These are phyloP conservation scores for Coemansia asiatica DNA, from an alignment of 192 early-diverging fungal genomes.

Conservation along the genomic window DNA sequence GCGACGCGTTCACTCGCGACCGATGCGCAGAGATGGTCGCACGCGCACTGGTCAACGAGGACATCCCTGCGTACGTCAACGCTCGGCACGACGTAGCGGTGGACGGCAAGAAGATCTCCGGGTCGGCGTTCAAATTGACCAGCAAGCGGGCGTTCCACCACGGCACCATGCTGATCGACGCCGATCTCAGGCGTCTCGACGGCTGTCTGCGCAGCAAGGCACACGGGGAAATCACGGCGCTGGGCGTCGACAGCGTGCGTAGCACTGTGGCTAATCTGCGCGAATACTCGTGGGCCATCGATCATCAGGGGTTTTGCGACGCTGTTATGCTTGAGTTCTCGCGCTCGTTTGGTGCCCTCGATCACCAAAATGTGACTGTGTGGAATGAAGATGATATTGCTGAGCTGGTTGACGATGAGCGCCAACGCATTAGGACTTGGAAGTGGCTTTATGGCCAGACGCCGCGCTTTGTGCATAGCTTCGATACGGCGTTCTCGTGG, in stretches of 20 bases:
- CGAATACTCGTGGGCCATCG: conserved; percentile 78
- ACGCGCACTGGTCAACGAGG: conserved; percentile 66
- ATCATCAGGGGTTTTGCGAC: conserved; percentile 81
- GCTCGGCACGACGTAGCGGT: conserved; percentile 88
- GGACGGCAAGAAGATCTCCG: conserved; percentile 83
- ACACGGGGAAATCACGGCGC: conserved; percentile 66
- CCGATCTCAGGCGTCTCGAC: conserved; percentile 66
- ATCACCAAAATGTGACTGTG: background rate
- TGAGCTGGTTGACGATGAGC: conserved; percentile 21
- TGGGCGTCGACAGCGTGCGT: conserved; percentile 89
- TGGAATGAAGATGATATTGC: conserved; percentile 22
- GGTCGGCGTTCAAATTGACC: conserved; percentile 92
- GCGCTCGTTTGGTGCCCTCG: conserved; percentile 54
- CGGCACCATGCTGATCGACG: conserved; percentile 96
- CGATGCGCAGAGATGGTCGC: conserved; percentile 75
- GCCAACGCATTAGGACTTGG: conserved; percentile 64
- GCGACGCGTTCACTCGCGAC: conserved; percentile 75
- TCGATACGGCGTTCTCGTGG: conserved; percentile 37
- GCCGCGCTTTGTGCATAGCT: conserved; percentile 74
- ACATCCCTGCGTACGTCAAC: conserved; percentile 82
- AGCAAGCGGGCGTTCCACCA: conserved; percentile 86
- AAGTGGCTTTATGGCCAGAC: conserved; percentile 93
- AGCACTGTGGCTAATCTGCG: conserved; percentile 82
- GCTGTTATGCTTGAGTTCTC: conserved; percentile 72
- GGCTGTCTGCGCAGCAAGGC: conserved; percentile 54